Base-by-base conservation (phyloP, 176 grass and related monocot genomes). In the Oryza longistaminata region DNA sequence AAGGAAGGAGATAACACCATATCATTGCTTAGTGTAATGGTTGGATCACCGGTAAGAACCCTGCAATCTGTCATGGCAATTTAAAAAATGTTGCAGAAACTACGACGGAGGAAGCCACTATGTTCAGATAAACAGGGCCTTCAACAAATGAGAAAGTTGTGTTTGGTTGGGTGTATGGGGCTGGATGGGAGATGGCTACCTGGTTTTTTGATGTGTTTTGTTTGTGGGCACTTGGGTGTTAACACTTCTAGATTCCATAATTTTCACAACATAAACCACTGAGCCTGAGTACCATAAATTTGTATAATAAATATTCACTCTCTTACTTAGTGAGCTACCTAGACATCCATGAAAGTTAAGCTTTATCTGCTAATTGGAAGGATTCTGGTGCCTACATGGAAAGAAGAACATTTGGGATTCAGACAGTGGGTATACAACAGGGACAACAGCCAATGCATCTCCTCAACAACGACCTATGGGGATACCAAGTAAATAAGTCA, bases 21-120 rank as follows among this genome's bases (percentile, higher is more conserved):
- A 78, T 87, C 93, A 68, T 90, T 98, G 81, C 75, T 98, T 45
- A 98, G 89, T 78, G 93, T 85, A 71, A 95, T 98, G 96, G 93
- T 98, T 26, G 96, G 96, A 84, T 90, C 93, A n/a, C 93, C 91
- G 83, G 96, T 98, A 90, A 83, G 84, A 77, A 90, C 83, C 44
- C 66, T 75, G 65, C 6, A 40, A 62, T 19, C 77, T 19, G 6
- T 27, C 69, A 29, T 16, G 17, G 15, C 11, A 26, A 66, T 49
- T 17, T 40, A 64, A 50, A 52, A 6, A 68, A 53, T 7, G 19
- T 22, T 6, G 6, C 33, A 52, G 15, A 66, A 82, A 86, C 1
- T 74, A 27, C n/a, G n/a, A 74, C 3, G 2, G 14, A 58, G 33
- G 33, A 45, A 64, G 72, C 40, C 40, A 72, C 43, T 10, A 66